phyloP scores from a whole-genome alignment of 2,329 filamentous ascomycete species.

The Alternaria postmessia region DNA sequence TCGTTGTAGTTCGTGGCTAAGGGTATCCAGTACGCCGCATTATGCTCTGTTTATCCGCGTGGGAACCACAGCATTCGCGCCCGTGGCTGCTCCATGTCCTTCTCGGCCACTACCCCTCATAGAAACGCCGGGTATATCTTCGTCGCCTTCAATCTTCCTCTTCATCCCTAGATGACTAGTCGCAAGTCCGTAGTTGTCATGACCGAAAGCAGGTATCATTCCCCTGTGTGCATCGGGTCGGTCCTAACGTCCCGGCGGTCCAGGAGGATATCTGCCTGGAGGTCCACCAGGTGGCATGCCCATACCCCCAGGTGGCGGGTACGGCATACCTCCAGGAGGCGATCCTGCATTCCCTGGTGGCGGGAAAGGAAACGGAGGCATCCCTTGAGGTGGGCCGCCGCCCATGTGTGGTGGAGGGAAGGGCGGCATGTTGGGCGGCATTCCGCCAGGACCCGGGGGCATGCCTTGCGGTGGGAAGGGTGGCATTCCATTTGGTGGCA shows the following conservation, averaged over 20 bases:
- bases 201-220: constrained; percentile 9
- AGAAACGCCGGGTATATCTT: constrained; percentile 26
- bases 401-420: constrained; percentile 50
- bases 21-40: neutral
- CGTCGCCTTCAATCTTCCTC: constrained; percentile 19
- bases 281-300: constrained; percentile 35
- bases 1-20: neutral
- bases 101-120: constrained; percentile 18
- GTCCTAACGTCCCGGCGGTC: constrained; percentile 38
- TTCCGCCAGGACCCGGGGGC: constrained; percentile 43
- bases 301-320: constrained; percentile 12
- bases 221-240: constrained; percentile 17
- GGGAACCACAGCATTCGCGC: constrained; percentile 28
- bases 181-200: constrained; percentile 9
- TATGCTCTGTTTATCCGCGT: constrained; percentile 17
- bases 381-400: constrained; percentile 33
- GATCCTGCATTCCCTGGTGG: constrained; percentile 38
- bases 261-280: constrained; percentile 36
- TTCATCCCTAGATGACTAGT: constrained; percentile 10
- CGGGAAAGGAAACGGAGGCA: constrained; percentile 44
- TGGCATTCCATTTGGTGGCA: constrained; percentile 43
- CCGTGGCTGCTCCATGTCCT: constrained; percentile 26
- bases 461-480: constrained; percentile 44
- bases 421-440: constrained; percentile 46
- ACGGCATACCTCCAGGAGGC: constrained; percentile 46